Percentiles rank a stretch among this genome's conserved stretches.
Evolutionary conservation across 2,329 filamentous ascomycete species (phyloP).

Genomic region (Emergomyces africanus): DNA sequence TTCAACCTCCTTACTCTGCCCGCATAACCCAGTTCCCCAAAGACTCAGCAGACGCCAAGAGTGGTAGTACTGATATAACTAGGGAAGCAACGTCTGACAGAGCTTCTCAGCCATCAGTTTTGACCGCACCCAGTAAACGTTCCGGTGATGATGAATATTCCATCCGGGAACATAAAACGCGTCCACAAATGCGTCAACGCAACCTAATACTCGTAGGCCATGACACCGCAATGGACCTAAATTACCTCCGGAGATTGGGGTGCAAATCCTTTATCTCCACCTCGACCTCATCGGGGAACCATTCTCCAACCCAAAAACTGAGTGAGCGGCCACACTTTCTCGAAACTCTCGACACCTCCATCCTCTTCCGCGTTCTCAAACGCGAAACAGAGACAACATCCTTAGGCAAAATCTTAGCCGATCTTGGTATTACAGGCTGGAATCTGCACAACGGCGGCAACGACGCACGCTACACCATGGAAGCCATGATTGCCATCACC

Average conservation of each 20-base stretch:
- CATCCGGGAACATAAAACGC: slow-evolving; percentile 1
- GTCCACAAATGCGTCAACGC: slow-evolving; percentile 26
- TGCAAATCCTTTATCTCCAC: slow-evolving; percentile 18
- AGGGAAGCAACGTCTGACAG: neutral
- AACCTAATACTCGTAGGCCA: slow-evolving; percentile 72
- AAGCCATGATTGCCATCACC: slow-evolving; percentile 55
- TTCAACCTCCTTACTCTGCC: slow-evolving; percentile 42
- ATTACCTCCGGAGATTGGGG: slow-evolving; percentile 53
- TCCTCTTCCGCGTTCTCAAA: slow-evolving; percentile 53
- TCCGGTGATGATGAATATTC: neutral
- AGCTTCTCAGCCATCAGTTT: neutral
- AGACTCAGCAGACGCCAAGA: neutral
- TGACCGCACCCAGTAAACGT: neutral
- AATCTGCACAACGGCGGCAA: slow-evolving; percentile 81
- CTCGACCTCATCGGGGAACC: neutral
- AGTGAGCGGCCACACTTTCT: slow-evolving; percentile 33
- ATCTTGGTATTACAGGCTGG: slow-evolving; percentile 49
- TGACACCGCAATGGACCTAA: slow-evolving; percentile 53
- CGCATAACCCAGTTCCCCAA: slow-evolving; percentile 5
- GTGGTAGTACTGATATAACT: neutral
- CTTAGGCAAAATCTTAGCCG: slow-evolving; percentile 48
- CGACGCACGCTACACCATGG: slow-evolving; percentile 68
- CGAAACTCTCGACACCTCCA: slow-evolving; percentile 60
- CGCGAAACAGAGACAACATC: slow-evolving; percentile 41
- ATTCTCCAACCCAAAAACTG: neutral